A percentile compares a stretch with the other conserved stretches of the same genome.
phyloP scores from a whole-genome alignment of 2,329 filamentous ascomycete species.

The Chaetomium strumarium region DNA sequence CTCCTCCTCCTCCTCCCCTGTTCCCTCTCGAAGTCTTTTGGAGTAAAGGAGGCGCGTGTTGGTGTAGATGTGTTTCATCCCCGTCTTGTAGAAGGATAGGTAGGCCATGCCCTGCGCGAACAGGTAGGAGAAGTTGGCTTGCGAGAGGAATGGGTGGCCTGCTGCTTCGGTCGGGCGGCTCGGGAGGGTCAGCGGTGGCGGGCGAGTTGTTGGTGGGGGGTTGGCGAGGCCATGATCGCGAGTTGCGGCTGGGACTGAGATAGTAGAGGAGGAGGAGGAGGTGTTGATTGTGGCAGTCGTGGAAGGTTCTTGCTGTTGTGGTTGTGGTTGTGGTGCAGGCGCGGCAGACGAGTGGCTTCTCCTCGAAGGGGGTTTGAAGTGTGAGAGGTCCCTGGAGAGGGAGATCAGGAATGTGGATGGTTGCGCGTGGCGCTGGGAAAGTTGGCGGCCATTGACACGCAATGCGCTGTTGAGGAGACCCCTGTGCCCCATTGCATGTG shows the following conservation, averaged over 20 bases:
- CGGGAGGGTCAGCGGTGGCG: slow-evolving; percentile 62
- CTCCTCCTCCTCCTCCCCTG: no score
- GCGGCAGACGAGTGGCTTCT: slow-evolving; percentile 4
- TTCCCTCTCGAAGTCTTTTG: slow-evolving; percentile 11
- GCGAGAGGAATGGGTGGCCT: slow-evolving; percentile 23
- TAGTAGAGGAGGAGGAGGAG: not conserved
- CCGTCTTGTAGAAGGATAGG: slow-evolving; percentile 79
- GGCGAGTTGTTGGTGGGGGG: slow-evolving; percentile 66
- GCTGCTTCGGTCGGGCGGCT: slow-evolving; percentile 41
- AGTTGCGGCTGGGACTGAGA: not conserved
- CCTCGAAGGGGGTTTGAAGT: not conserved
- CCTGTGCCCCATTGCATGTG: slow-evolving; percentile 13
- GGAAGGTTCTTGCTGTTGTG: not conserved
- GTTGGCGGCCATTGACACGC: slow-evolving; percentile 3
- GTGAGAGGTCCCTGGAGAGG: not conserved
- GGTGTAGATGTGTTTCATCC: slow-evolving; percentile 65
- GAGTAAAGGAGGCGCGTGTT: slow-evolving; percentile 53
- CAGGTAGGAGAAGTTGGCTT: slow-evolving; percentile 41
- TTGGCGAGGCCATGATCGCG: not conserved
- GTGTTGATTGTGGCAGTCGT: not conserved
- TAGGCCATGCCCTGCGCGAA: slow-evolving; percentile 68
- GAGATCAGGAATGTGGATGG: not conserved
- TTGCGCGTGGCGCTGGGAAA: not conserved
- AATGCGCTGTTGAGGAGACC: slow-evolving; percentile 9
- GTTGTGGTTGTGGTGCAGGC: not conserved